Evolutionary conservation across 164 flowering plant species (phyloP).

Genomic region (Malania oleifera): DNA sequence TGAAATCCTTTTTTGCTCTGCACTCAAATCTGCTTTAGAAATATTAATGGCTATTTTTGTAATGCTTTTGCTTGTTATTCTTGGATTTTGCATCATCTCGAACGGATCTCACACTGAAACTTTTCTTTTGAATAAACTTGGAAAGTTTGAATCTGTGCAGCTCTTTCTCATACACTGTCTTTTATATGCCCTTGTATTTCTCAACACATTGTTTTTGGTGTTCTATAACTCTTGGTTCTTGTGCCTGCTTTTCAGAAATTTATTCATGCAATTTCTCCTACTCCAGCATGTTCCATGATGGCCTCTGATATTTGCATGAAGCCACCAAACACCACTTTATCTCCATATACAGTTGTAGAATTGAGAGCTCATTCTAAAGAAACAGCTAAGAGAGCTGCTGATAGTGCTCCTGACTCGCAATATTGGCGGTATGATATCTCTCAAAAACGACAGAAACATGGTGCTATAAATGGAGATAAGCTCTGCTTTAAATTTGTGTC

Average conservation of each 20-base stretch:
- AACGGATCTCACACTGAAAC: neutral
- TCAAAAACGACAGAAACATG: slow-evolving; percentile 65
- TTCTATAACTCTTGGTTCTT: slow-evolving; percentile 16
- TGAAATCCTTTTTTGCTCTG: no score
- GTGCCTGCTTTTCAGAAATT: slow-evolving; percentile 67
- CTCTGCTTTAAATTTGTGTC: slow-evolving; percentile 78
- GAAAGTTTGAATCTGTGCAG: no score
- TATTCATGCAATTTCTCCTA: slow-evolving; percentile 95
- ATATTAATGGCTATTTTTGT: neutral
- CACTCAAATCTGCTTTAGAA: no score
- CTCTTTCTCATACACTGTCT: no score
- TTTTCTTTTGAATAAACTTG: neutral
- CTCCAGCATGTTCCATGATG: slow-evolving; percentile 84
- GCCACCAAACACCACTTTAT: slow-evolving; percentile 68
- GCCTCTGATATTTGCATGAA: slow-evolving; percentile 53
- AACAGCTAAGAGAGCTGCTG: slow-evolving; percentile 37
- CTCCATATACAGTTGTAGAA: slow-evolving; percentile 51
- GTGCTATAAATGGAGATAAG: slow-evolving; percentile 45
- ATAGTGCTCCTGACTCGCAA: slow-evolving; percentile 54
- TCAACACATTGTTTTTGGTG: no score
- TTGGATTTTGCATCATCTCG: neutral
- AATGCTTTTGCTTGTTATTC: neutral
- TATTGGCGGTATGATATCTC: slow-evolving; percentile 95
- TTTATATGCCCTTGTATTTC: no score
- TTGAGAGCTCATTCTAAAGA: slow-evolving; percentile 27